A percentile compares a stretch with the other conserved stretches of the same genome.
phyloP scores from a whole-genome alignment of 768 basidiomycete species.

The Gloeophyllum trabeum region DNA sequence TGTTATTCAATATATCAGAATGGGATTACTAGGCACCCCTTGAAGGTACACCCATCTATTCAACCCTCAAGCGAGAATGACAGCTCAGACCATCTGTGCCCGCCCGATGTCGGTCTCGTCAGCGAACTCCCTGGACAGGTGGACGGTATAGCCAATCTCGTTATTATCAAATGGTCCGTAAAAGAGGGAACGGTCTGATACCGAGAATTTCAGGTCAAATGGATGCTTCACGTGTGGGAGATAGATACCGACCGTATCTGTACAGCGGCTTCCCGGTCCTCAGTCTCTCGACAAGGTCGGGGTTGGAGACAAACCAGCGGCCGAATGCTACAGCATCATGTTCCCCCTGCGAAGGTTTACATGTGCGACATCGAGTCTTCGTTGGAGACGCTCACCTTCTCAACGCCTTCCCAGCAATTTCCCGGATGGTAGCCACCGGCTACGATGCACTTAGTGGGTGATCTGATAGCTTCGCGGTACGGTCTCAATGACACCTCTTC shows the following conservation, averaged over 20 bases:
- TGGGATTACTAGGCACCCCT: too few species aligned
- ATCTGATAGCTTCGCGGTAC: not conserved
- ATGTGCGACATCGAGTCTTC: not conserved
- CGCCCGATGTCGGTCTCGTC: not conserved
- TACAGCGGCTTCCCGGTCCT: not conserved
- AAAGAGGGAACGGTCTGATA: not conserved
- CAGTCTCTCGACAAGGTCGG: not conserved
- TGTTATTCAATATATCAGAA: too few species aligned
- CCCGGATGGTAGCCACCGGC: not conserved
- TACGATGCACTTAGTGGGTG: not conserved
- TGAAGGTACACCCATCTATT: too few species aligned
- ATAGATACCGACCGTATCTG: not conserved
- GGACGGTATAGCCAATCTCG: not conserved
- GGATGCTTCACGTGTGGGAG: not conserved
- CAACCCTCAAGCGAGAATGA: too few species aligned
- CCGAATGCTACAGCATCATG: not conserved
- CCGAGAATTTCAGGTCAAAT: not conserved
- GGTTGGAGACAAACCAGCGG: not conserved
- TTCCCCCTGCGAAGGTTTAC: not conserved
- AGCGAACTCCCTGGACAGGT: not conserved
- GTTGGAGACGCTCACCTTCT: not conserved
- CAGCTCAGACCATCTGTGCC: not conserved
- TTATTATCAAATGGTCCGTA: not conserved
- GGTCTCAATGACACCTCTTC: not conserved
- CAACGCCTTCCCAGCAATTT: constrained; percentile 1